phyloP scores from a whole-genome alignment of 306 rosid species.

The Styphnolobium japonicum region DNA sequence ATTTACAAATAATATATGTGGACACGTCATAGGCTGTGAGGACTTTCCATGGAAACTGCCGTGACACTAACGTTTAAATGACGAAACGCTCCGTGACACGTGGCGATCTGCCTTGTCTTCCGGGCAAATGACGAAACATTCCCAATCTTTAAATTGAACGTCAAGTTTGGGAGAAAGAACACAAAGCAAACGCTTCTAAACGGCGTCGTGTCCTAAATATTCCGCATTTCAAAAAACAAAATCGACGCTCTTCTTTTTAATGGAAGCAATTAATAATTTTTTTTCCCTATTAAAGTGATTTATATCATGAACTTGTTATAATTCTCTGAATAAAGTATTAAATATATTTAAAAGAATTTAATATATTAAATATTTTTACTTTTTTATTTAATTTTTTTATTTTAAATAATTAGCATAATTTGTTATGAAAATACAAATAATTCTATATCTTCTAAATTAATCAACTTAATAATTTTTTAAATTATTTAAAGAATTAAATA shows the following conservation, averaged over 20 bases:
- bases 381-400: too few relatives aligned
- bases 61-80: conserved; percentile 46
- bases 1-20: conserved; percentile 49
- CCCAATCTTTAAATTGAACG: conserved; percentile 40
- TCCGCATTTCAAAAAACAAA: not conserved
- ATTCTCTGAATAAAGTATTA: too few relatives aligned
- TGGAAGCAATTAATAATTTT: not conserved
- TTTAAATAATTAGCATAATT: too few relatives aligned
- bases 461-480: too few relatives aligned
- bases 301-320: too few relatives aligned
- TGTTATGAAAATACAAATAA: too few relatives aligned
- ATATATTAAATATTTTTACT: too few relatives aligned
- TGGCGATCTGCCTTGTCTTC: conserved; percentile 25
- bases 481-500: too few relatives aligned
- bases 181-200: not conserved
- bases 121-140: conserved; percentile 32
- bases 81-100: conserved; percentile 39
- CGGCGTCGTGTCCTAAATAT: conserved; percentile 36
- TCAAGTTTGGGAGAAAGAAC: conserved; percentile 29
- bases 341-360: too few relatives aligned
- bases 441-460: too few relatives aligned
- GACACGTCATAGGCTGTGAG: conserved; percentile 52
- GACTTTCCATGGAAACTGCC: conserved; percentile 39
- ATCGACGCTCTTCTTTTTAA: not conserved
- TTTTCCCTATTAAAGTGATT: too few relatives aligned